Percentiles rank a stretch among this genome's conserved stretches.
These are phyloP conservation scores for Phytophthora idaei DNA, from an alignment of 352 stramenopile genomes.

Conservation along the genomic window DNA sequence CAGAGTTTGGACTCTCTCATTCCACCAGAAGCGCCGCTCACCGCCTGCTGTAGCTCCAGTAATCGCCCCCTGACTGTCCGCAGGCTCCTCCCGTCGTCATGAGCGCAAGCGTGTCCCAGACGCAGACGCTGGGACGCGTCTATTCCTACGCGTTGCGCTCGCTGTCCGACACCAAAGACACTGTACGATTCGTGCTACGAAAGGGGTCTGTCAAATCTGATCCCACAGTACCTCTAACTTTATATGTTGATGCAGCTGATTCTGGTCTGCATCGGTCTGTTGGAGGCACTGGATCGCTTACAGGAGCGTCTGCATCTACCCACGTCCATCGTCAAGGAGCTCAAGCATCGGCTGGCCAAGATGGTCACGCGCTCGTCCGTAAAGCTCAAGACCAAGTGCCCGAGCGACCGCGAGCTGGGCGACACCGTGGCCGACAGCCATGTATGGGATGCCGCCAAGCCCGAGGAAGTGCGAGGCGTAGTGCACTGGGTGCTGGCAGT, in stretches of 20 bases:
- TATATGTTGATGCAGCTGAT: constrained; percentile 54
- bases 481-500: constrained; percentile 72
- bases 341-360: constrained; percentile 69
- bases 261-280: constrained; percentile 75
- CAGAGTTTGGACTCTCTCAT: constrained; percentile 1
- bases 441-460: constrained; percentile 56
- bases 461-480: constrained; percentile 69
- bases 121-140: constrained; percentile 42
- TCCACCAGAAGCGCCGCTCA: neutral
- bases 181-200: constrained; percentile 33
- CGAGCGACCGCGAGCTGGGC: constrained; percentile 39
- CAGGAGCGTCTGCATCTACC: constrained; percentile 75
- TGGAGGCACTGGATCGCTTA: constrained; percentile 76
- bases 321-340: constrained; percentile 71
- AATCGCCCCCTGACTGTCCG: neutral
- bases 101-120: constrained; percentile 22
- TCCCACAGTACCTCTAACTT: constrained; percentile 11
- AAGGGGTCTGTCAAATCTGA: constrained; percentile 12
- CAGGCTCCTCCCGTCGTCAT: constrained; percentile 10
- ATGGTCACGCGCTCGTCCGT: constrained; percentile 67
- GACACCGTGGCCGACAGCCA: constrained; percentile 60
- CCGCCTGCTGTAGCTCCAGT: neutral
- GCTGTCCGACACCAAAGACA: constrained; percentile 76
- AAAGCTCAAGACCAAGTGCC: constrained; percentile 32
- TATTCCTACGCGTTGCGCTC: constrained; percentile 69